These are phyloP conservation scores for Chrysosporium keratinophilum DNA, from an alignment of 2,329 filamentous ascomycete species.

Conservation along the genomic window DNA sequence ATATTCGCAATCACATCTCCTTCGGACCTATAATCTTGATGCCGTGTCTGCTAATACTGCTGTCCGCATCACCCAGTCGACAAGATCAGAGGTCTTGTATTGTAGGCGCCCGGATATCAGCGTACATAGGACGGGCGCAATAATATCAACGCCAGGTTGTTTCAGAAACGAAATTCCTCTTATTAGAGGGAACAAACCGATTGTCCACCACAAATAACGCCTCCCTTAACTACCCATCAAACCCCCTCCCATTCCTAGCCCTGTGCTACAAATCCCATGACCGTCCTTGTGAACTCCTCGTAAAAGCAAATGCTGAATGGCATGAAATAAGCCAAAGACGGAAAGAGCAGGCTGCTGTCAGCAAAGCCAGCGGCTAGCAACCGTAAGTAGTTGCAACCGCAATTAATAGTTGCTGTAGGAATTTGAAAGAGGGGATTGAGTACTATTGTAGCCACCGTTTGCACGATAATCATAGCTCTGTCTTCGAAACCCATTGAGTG, in stretches of 20 bases:
- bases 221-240: not conserved
- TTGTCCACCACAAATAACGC: not conserved
- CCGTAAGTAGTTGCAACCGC: not conserved
- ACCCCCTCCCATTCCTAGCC: slow-evolving; percentile 1
- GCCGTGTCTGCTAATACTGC: too few species aligned
- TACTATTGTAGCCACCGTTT: not conserved
- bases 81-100: too few species aligned
- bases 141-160: not conserved
- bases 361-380: not conserved
- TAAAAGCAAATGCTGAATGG: not conserved
- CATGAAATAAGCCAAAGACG: not conserved
- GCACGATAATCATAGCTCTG: slow-evolving; percentile 11
- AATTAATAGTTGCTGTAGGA: slow-evolving; percentile 8
- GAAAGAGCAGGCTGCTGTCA: not conserved
- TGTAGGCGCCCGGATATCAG: too few species aligned
- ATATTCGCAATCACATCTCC: too few species aligned
- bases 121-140: not conserved
- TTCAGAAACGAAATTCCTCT: not conserved
- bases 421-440: slow-evolving; percentile 5
- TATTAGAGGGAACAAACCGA: too few species aligned
- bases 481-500: slow-evolving; percentile 15
- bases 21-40: too few species aligned
- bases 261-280: not conserved
- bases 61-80: too few species aligned
- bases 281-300: slow-evolving; percentile 2